Evolutionary conservation across 108 stramenopile genomes (phyloP).

Genomic region (Skeletonema tropicum): DNA sequence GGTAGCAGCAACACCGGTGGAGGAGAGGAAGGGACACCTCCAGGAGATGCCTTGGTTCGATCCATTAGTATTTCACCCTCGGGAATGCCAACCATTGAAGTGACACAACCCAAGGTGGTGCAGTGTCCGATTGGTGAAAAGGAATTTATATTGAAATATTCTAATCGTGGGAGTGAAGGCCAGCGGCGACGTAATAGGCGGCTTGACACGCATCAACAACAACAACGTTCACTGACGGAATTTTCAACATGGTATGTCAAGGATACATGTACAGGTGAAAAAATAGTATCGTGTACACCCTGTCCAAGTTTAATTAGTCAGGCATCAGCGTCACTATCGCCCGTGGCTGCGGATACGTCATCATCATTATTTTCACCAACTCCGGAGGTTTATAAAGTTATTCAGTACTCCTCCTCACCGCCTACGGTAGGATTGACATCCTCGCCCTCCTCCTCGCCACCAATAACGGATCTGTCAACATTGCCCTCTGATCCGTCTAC

Average conservation of each 20-base stretch:
- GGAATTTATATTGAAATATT: neutral
- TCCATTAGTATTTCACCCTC: neutral
- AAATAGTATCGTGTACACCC: neutral
- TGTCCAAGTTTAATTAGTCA: neutral
- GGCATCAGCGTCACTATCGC: neutral
- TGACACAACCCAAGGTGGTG: neutral
- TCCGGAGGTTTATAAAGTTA: neutral
- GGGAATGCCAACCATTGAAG: neutral
- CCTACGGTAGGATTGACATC: too few species aligned
- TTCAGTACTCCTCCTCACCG: too few species aligned
- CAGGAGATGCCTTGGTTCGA: neutral
- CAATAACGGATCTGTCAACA: too few species aligned
- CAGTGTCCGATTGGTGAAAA: neutral
- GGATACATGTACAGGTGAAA: neutral
- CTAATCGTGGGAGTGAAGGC: neutral
- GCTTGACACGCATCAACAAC: neutral
- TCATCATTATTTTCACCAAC: neutral
- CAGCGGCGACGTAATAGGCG: neutral
- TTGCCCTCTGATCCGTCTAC: neutral
- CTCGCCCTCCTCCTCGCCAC: too few species aligned
- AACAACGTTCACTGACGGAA: neutral
- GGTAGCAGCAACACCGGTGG: neutral
- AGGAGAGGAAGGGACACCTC: neutral
- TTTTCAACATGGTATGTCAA: slow-evolving; percentile 1
- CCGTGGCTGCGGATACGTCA: neutral